phyloP scores from a whole-genome alignment of 495 filamentous ascomycete genomes.

The Penicillium daleae region DNA sequence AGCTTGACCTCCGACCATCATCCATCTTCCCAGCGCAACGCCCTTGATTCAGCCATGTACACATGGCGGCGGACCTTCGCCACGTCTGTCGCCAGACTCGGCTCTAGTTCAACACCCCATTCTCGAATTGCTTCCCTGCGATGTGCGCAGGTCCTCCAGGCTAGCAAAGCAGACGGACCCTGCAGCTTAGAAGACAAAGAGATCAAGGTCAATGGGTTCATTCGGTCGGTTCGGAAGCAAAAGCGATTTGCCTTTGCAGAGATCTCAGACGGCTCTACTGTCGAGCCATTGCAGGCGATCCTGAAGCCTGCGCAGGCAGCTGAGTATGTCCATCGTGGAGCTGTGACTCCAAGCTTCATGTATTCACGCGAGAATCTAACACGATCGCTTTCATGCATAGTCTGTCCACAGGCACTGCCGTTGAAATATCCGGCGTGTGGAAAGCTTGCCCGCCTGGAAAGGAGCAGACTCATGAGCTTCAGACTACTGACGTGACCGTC shows the following conservation, averaged over 20 bases:
- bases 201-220: conserved; percentile 73
- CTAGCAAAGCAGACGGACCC: conserved; percentile 30
- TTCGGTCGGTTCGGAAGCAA: conserved; percentile 85
- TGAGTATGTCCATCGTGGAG: conserved; percentile 60
- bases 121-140: conserved; percentile 30
- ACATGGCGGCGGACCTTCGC: conserved; percentile 48
- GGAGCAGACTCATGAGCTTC: conserved; percentile 79
- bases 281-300: conserved; percentile 79
- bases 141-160: conserved; percentile 47
- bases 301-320: conserved; percentile 74
- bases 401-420: conserved; percentile 76
- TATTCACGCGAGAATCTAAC: conserved; percentile 10
- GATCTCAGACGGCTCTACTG: conserved; percentile 84
- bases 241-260: conserved; percentile 82
- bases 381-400: conserved; percentile 45
- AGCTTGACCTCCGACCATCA: conserved; percentile 23
- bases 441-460: conserved; percentile 68
- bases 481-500: conserved; percentile 66
- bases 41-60: conserved; percentile 41
- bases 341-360: neutral
- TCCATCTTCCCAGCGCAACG: conserved; percentile 18
- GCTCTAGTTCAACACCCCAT: conserved; percentile 21
- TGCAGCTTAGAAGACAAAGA: conserved; percentile 44
- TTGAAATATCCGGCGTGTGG: conserved; percentile 81
- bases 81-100: conserved; percentile 45